Base-by-base conservation (phyloP, 768 basidiomycete species). In the Hortiboletus campestris region DNA sequence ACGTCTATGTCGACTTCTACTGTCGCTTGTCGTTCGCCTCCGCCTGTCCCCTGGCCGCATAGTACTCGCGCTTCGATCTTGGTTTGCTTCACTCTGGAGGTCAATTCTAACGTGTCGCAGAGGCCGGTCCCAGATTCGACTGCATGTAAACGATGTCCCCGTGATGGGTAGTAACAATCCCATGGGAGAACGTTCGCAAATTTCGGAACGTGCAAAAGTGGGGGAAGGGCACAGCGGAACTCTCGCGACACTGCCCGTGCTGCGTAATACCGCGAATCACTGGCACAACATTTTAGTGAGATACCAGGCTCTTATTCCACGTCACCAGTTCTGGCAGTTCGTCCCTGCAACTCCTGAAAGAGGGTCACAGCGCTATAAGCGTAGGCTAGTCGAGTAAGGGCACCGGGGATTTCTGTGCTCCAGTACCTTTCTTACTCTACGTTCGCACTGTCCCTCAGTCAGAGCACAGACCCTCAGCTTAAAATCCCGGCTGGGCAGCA, bases 331-430 rank as follows among this genome's bases (percentile, higher is more conserved):
- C 14, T n/a, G n/a, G n/a, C 14, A 42, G 6, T 42, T 19, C 3
- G 0, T 42, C 2, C 44, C 59, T 14, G 45, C 54, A 8, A 62
- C 43, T 20, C 63, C 55, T 1, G 63, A 57, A 8, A 6, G 31
- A n/a, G 51, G 25, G 17, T 65, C 59, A 36, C 54, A 31, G 43
- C 45, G 62, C 7, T 63, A 65, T 42, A 20, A 34, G 6, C 13
- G 11, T 6, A 53, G 22, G 59, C 31, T 17, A 16, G 34, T 35
- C 12, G 39, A 9, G 62, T 61, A 46, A 12, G n/a, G 53, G 10
- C n/a, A n/a, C n/a, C n/a, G n/a, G n/a, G n/a, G n/a, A n/a, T n/a
- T n/a, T n/a, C n/a, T n/a, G n/a, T 28, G 29, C 38, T 10, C 4
- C 16, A 5, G 11, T 20, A 17, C 22, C 3, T 13, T 2, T n/a